Evolutionary conservation across 2,329 filamentous ascomycete species (phyloP).

Genomic region (Triangularia setosa): DNA sequence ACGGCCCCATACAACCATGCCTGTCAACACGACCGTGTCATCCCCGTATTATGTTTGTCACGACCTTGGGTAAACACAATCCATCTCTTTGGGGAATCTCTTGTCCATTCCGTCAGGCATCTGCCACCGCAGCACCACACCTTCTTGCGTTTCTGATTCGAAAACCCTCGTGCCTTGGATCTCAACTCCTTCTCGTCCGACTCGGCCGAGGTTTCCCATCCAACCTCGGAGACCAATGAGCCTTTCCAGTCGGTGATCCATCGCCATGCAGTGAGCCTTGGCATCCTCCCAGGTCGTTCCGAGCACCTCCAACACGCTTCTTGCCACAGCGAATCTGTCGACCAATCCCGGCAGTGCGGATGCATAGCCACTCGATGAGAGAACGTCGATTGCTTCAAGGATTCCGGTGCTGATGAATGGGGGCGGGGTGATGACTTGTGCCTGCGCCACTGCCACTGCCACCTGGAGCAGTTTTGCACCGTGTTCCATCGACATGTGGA

Average conservation of each 20-base stretch:
- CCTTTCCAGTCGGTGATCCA: conserved; percentile 38
- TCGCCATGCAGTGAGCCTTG: conserved; percentile 45
- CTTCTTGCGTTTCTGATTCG: background rate
- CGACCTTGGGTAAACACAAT: conserved; percentile 18
- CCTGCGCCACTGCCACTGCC: conserved; percentile 37
- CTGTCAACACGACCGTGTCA: background rate
- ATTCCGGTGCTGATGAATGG: conserved; percentile 61
- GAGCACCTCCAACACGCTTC: conserved; percentile 53
- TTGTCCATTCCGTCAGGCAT: conserved; percentile 21
- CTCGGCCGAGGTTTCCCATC: background rate
- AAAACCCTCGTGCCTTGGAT: conserved; percentile 18
- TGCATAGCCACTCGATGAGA: conserved; percentile 56
- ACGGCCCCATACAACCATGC: background rate
- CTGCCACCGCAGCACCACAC: conserved; percentile 18
- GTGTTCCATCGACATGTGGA: conserved; percentile 47
- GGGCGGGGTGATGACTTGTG: conserved; percentile 43
- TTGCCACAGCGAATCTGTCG: conserved; percentile 49
- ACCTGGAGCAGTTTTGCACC: conserved; percentile 51
- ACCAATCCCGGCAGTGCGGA: conserved; percentile 49
- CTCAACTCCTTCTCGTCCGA: background rate
- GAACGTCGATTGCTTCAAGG: conserved; percentile 61
- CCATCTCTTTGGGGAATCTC: conserved; percentile 25
- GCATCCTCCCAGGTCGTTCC: conserved; percentile 58
- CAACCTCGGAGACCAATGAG: conserved; percentile 34
- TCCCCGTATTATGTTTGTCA: background rate